These are phyloP conservation scores for Cercospora canescens DNA, from an alignment of 2,329 filamentous ascomycete species.

Conservation along the genomic window DNA sequence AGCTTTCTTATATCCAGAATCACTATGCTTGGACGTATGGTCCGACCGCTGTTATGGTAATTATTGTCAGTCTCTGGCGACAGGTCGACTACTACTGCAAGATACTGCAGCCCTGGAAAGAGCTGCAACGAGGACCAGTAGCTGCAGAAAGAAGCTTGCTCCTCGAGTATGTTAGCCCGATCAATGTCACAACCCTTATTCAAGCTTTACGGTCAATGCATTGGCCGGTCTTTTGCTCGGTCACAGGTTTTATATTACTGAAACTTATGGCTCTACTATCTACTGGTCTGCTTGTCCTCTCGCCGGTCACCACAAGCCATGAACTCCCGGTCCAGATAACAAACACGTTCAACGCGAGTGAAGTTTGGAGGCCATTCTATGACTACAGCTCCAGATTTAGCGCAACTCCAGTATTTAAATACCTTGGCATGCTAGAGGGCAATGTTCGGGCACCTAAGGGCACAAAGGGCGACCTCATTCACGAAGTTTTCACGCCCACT, in stretches of 20 bases:
- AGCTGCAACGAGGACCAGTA: neutral
- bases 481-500: neutral
- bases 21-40: neutral
- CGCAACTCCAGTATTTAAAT: neutral
- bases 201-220: neutral
- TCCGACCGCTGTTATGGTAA: neutral
- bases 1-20: neutral
- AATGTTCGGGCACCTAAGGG: neutral
- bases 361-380: too few relatives aligned
- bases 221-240: neutral
- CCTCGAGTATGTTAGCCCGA: neutral
- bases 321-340: neutral
- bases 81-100: neutral
- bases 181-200: neutral
- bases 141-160: neutral
- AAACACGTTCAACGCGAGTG: neutral
- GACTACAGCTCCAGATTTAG: too few relatives aligned
- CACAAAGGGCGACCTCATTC: neutral
- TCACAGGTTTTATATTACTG: neutral
- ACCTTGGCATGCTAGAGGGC: neutral
- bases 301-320: neutral
- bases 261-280: neutral
- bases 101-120: neutral
- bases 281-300: neutral
- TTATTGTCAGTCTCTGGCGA: neutral